A percentile compares a stretch with the other conserved stretches of the same genome.
Evolutionary conservation across 495 filamentous ascomycete species (phyloP).

Genomic region (Hyaloscypha bicolor): DNA sequence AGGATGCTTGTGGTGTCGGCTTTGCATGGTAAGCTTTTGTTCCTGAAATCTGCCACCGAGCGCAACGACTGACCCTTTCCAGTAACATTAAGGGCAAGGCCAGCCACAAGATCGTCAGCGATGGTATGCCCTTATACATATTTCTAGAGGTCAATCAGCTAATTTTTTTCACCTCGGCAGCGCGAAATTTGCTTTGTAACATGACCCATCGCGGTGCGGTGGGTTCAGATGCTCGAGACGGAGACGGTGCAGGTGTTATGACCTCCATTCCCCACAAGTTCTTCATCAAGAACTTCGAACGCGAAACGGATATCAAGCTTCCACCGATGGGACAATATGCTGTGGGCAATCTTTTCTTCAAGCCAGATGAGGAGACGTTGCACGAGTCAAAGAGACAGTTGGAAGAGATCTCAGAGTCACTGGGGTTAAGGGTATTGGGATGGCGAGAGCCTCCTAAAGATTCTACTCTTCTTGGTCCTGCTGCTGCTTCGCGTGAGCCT

Average conservation of each 20-base stretch:
- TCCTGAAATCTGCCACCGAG: not conserved
- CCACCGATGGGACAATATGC: constrained; percentile 94
- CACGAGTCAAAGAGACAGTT: constrained; percentile 86
- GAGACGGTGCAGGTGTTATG: constrained; percentile 98
- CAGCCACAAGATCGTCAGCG: constrained; percentile 98
- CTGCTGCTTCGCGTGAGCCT: constrained; percentile 91
- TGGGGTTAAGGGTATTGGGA: constrained; percentile 89
- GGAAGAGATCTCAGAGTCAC: constrained; percentile 84
- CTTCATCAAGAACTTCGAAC: constrained; percentile 97
- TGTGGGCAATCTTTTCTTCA: constrained; percentile 98
- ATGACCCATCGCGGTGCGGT: constrained; percentile 99
- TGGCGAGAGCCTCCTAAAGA: constrained; percentile 97
- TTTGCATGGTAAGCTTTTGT: constrained; percentile 84
- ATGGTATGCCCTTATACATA: constrained; percentile 68
- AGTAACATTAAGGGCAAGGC: constrained; percentile 97
- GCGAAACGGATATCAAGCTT: constrained; percentile 81
- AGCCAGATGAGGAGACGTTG: constrained; percentile 86
- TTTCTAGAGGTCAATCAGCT: constrained; percentile 6
- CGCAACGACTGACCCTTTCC: constrained; percentile 18
- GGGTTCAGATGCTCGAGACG: constrained; percentile 95
- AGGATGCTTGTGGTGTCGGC: constrained; percentile 99
- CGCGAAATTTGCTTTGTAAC: constrained; percentile 94
- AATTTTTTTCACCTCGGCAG: constrained; percentile 44
- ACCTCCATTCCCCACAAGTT: constrained; percentile 99
- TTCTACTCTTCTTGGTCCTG: constrained; percentile 89